Percentiles rank a stretch among this genome's conserved stretches.
These are phyloP conservation scores for Henningerozyma blattae DNA, from an alignment of 805 yeast genomes.

Conservation along the genomic window DNA sequence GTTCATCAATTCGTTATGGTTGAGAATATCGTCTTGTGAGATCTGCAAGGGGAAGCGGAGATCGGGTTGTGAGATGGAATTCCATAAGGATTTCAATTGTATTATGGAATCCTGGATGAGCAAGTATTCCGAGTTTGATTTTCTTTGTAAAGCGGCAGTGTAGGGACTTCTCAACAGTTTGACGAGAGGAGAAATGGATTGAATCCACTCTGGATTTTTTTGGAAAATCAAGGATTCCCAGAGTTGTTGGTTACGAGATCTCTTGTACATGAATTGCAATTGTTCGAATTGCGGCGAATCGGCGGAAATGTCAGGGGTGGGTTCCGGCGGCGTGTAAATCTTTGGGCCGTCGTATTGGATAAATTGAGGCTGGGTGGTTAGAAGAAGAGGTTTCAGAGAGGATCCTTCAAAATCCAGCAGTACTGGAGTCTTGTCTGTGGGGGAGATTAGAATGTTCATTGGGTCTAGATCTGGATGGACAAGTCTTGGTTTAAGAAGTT, in stretches of 20 bases:
- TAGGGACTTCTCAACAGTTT: slow-evolving; percentile 62
- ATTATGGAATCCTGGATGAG: slow-evolving; percentile 55
- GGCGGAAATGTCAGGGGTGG: slow-evolving; percentile 60
- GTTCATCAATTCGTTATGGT: slow-evolving; percentile 45
- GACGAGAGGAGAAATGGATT: slow-evolving; percentile 73
- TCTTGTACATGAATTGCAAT: slow-evolving; percentile 73
- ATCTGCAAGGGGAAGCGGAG: slow-evolving; percentile 49
- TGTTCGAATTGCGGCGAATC: slow-evolving; percentile 67
- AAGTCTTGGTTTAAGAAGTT: slow-evolving; percentile 61
- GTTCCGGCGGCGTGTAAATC: slow-evolving; percentile 62
- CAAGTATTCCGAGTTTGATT: slow-evolving; percentile 44
- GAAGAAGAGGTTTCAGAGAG: slow-evolving; percentile 67
- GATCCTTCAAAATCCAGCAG: slow-evolving; percentile 80
- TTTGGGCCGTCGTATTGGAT: slow-evolving; percentile 83
- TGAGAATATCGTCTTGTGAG: slow-evolving; percentile 45
- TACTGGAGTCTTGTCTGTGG: slow-evolving; percentile 30
- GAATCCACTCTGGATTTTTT: slow-evolving; percentile 52
- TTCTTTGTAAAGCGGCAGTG: slow-evolving; percentile 45
- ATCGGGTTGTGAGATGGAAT: slow-evolving; percentile 43
- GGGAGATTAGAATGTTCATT: slow-evolving; percentile 58
- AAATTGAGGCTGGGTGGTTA: slow-evolving; percentile 71
- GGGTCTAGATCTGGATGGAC: slow-evolving; percentile 84
- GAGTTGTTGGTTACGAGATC: slow-evolving; percentile 82
- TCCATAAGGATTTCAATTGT: slow-evolving; percentile 62
- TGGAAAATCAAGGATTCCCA: slow-evolving; percentile 75